phyloP scores from a whole-genome alignment of 768 basidiomycete genomes.

The Kwoniella shandongensis region DNA sequence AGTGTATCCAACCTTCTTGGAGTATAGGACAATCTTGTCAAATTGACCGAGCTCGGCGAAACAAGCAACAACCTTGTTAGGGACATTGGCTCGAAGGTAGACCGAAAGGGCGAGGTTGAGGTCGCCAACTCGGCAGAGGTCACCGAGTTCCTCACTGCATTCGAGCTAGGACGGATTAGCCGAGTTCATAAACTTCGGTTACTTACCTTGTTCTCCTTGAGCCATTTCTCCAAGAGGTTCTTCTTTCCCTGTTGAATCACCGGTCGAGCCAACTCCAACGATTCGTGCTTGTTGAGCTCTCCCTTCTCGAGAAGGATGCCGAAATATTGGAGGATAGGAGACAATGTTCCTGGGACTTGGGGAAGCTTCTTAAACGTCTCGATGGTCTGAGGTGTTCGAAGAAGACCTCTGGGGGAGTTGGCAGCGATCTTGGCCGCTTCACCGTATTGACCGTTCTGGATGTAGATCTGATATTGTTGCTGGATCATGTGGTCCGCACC shows the following conservation, averaged over 20 bases:
- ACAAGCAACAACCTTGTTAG: constrained; percentile 98
- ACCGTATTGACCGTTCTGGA: constrained; percentile 79
- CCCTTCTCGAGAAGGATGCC: constrained; percentile 98
- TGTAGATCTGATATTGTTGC: constrained; percentile 88
- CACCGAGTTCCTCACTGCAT: constrained; percentile 97
- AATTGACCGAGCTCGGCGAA: constrained; percentile 98
- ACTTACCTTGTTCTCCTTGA: constrained; percentile 95
- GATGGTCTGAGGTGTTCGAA: constrained; percentile 91
- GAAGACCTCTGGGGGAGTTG: constrained; percentile 91
- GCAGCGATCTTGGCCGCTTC: constrained; percentile 98
- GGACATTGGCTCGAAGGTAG: constrained; percentile 94
- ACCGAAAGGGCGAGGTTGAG: constrained; percentile 97
- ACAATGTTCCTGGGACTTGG: constrained; percentile 81
- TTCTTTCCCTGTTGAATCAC: constrained; percentile 95
- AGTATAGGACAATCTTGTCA: constrained; percentile 95
- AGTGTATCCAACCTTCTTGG: constrained; percentile 91
- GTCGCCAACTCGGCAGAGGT: constrained; percentile 90
- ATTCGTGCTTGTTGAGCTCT: constrained; percentile 93
- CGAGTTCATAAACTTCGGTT: neutral
- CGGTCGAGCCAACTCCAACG: constrained; percentile 90
- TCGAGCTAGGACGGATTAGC: constrained; percentile 65
- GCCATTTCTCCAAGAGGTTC: constrained; percentile 95
- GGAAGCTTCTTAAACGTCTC: constrained; percentile 97
- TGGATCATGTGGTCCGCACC: constrained; percentile 97
- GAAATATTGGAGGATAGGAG: constrained; percentile 96